phyloP scores from a whole-genome alignment of 805 yeast genomes.

The Cephaloascus albidus region DNA sequence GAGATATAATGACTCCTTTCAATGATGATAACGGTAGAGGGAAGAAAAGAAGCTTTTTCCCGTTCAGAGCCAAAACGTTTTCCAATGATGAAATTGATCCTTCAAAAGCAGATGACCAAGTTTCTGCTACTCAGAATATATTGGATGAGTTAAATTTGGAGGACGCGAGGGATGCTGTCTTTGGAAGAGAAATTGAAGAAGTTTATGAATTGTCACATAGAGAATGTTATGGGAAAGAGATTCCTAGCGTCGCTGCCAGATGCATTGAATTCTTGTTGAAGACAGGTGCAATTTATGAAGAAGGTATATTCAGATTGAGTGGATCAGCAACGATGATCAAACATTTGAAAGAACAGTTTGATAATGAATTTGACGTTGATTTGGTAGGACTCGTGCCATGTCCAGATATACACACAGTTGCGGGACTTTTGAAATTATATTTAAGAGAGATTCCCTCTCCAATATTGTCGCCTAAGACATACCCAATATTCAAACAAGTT shows the following conservation, averaged over 20 bases:
- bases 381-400: slow-evolving; percentile 33
- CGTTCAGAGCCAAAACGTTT: slow-evolving; percentile 32
- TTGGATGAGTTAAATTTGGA: slow-evolving; percentile 1
- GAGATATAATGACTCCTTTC: not conserved
- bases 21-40: slow-evolving; percentile 10
- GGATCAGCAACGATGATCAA: slow-evolving; percentile 79
- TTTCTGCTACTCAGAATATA: slow-evolving; percentile 1
- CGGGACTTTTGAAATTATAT: slow-evolving; percentile 78
- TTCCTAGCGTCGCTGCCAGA: slow-evolving; percentile 72
- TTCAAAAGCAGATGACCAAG: not conserved
- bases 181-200: slow-evolving; percentile 54
- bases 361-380: slow-evolving; percentile 60
- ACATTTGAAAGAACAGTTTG: slow-evolving; percentile 59
- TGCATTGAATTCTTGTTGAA: slow-evolving; percentile 61
- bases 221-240: slow-evolving; percentile 28
- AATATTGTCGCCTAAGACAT: slow-evolving; percentile 48
- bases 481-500: slow-evolving; percentile 17
- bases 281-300: slow-evolving; percentile 70
- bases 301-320: slow-evolving; percentile 84
- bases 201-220: slow-evolving; percentile 45
- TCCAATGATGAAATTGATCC: not conserved
- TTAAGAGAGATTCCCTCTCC: slow-evolving; percentile 67
- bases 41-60: slow-evolving; percentile 52
- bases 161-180: slow-evolving; percentile 22
- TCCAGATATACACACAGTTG: slow-evolving; percentile 77